Conservation (phyloP, 345 rosid species). For the Gynandropsis gynandra region DNA sequence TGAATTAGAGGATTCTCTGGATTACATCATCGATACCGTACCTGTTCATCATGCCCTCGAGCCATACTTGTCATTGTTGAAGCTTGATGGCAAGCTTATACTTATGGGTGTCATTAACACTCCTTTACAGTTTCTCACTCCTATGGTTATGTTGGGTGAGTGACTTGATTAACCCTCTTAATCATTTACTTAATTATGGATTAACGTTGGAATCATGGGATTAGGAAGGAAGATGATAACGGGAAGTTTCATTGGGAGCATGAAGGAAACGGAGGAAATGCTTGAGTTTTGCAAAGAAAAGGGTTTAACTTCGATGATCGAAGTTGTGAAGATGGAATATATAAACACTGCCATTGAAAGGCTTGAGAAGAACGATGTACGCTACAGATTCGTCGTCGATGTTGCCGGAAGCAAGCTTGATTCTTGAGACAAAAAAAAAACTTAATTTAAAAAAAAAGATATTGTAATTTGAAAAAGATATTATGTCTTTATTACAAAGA, state of each 20-base stretch:
- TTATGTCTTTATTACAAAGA: too few species aligned
- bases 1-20: constrained; percentile 63
- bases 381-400: constrained; percentile 85
- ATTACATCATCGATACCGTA: constrained; percentile 82
- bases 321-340: constrained; percentile 78
- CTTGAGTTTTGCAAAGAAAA: constrained; percentile 68
- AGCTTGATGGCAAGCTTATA: constrained; percentile 78
- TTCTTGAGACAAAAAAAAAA: too few species aligned
- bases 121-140: constrained; percentile 66
- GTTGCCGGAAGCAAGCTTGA: constrained; percentile 80
- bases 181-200: background rate
- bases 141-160: constrained; percentile 83
- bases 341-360: constrained; percentile 75
- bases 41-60: constrained; percentile 82
- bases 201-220: too few species aligned
- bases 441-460: too few species aligned
- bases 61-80: constrained; percentile 65
- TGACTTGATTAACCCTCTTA: background rate
- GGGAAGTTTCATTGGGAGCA: constrained; percentile 82
- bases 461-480: too few species aligned
- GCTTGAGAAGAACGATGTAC: constrained; percentile 88
- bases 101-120: constrained; percentile 68
- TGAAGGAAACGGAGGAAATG: constrained; percentile 78
- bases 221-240: constrained; percentile 73
- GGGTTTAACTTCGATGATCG: constrained; percentile 58